A percentile compares a stretch with the other conserved stretches of the same genome.
Conservation (phyloP, 108 stramenopile genomes). For the Cyclotella distinguenda region DNA sequence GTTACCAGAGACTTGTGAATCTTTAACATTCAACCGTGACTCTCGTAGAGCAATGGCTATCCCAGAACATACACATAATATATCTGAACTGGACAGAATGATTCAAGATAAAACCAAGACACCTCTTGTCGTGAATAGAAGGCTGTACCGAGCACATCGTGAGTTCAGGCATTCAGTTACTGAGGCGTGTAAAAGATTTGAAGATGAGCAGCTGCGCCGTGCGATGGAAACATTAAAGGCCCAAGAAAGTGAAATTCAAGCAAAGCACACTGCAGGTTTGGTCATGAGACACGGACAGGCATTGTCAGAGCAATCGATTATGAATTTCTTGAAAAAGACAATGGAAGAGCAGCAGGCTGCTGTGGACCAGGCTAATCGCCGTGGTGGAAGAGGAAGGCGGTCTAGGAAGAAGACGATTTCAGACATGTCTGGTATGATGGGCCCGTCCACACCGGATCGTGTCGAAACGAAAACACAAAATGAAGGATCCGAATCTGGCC, state of each 20-base stretch:
- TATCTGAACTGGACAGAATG: conserved; percentile 35
- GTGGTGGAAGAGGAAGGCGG: conserved; percentile 75
- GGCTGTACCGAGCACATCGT: conserved; percentile 74
- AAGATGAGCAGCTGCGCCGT: conserved; percentile 74
- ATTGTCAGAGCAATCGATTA: conserved; percentile 69
- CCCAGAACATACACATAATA: conserved; percentile 60
- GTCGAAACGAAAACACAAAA: background rate
- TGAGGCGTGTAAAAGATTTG: conserved; percentile 85
- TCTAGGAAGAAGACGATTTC: conserved; percentile 77
- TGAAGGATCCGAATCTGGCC: too few species aligned
- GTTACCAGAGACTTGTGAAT: conserved; percentile 17
- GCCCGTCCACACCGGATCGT: conserved; percentile 15
- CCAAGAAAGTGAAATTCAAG: conserved; percentile 32
- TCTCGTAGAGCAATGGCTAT: conserved; percentile 65
- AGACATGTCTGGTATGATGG: conserved; percentile 76
- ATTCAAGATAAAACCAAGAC: conserved; percentile 53
- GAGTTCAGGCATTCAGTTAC: conserved; percentile 81
- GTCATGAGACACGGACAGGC: conserved; percentile 82
- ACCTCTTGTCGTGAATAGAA: conserved; percentile 67
- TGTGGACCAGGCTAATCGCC: conserved; percentile 72
- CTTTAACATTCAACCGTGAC: conserved; percentile 46
- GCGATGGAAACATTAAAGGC: conserved; percentile 62
- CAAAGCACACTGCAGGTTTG: conserved; percentile 63
- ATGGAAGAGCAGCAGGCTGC: conserved; percentile 55
- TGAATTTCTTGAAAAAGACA: conserved; percentile 58